These are phyloP conservation scores for Penicillium expansum DNA, from an alignment of 2,329 filamentous ascomycete species.

Conservation along the genomic window DNA sequence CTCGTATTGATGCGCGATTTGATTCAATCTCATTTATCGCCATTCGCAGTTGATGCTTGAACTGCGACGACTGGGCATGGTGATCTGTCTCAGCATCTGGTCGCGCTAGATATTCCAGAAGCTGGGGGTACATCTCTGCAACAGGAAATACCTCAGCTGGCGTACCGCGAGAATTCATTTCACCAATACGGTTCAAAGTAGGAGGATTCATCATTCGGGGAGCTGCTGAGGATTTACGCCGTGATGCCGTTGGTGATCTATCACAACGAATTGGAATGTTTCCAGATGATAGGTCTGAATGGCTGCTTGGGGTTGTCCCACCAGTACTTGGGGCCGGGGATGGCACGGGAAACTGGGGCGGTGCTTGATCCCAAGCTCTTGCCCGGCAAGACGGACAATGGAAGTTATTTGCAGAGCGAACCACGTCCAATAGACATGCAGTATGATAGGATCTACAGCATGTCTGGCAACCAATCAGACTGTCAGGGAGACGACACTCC, in stretches of 20 bases:
- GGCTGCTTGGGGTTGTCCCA: constrained; percentile 9
- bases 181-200: neutral
- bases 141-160: constrained; percentile 5
- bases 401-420: constrained; percentile 17
- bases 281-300: neutral
- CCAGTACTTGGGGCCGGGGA: constrained; percentile 11
- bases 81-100: constrained; percentile 8
- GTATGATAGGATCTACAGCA: constrained; percentile 35
- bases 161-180: neutral
- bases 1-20: constrained; percentile 17
- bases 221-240: neutral
- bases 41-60: constrained; percentile 22
- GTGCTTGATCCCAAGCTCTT: constrained; percentile 23
- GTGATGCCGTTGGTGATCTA: neutral
- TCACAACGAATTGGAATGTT: neutral
- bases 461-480: constrained; percentile 28
- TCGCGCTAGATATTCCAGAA: constrained; percentile 12
- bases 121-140: constrained; percentile 13
- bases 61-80: constrained; percentile 16
- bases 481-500: constrained; percentile 25
- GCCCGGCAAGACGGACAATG: constrained; percentile 28
- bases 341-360: constrained; percentile 12
- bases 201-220: neutral
- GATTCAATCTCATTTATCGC: constrained; percentile 26
- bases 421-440: constrained; percentile 19